phyloP scores from a whole-genome alignment of 2,329 filamentous ascomycete genomes.

The Fusarium camptoceras region DNA sequence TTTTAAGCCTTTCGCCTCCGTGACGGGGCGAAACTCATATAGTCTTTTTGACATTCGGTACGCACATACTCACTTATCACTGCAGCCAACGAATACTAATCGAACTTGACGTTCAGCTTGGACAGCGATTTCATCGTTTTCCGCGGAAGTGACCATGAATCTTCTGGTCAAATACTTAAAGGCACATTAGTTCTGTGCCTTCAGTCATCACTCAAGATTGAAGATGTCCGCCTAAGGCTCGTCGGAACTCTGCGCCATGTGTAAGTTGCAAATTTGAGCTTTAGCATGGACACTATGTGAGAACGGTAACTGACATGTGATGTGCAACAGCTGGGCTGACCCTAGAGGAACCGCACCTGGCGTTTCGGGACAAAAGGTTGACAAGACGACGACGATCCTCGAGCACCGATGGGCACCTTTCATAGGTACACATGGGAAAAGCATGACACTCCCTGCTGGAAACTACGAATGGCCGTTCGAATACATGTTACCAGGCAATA shows the following conservation, averaged over 20 bases:
- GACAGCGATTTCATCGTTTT: slow-evolving; percentile 85
- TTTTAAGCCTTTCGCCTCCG: slow-evolving; percentile 67
- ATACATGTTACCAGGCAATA: slow-evolving; percentile 75
- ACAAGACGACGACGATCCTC: slow-evolving; percentile 70
- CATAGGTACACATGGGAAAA: slow-evolving; percentile 66
- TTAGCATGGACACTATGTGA: background rate
- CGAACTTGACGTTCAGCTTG: slow-evolving; percentile 61
- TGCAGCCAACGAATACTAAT: slow-evolving; percentile 14
- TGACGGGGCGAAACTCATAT: slow-evolving; percentile 63
- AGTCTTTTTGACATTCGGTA: slow-evolving; percentile 71
- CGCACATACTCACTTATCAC: slow-evolving; percentile 40
- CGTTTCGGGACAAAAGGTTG: slow-evolving; percentile 69
- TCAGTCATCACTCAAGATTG: slow-evolving; percentile 74
- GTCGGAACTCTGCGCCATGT: slow-evolving; percentile 74
- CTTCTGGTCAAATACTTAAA: slow-evolving; percentile 78
- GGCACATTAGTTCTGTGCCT: slow-evolving; percentile 81
- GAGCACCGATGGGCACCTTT: slow-evolving; percentile 78
- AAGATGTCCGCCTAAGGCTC: slow-evolving; percentile 78
- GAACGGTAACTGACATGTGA: slow-evolving; percentile 27
- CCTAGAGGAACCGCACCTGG: slow-evolving; percentile 66
- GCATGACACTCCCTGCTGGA: slow-evolving; percentile 72
- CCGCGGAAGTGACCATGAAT: slow-evolving; percentile 79
- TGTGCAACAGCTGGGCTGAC: slow-evolving; percentile 61
- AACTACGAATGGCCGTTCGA: slow-evolving; percentile 90
- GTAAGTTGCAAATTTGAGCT: slow-evolving; percentile 59